Evolutionary conservation across 495 filamentous ascomycete genomes (phyloP).

Genomic region (Neurospora tetrasperma): DNA sequence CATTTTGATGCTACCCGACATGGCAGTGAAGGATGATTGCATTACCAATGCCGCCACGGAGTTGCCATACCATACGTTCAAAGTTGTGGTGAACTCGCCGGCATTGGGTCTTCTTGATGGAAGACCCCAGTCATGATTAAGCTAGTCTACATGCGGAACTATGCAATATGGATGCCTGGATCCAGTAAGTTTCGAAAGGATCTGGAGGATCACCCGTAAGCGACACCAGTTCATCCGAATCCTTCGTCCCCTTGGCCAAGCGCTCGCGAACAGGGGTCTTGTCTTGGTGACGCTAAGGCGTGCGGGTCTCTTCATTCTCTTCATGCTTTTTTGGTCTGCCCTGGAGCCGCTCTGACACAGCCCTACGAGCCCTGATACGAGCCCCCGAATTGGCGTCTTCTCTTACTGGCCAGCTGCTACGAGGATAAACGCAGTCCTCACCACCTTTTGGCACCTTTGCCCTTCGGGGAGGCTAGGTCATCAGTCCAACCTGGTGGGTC

Average conservation of each 20-base stretch:
- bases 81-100: background rate
- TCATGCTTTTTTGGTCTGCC: background rate
- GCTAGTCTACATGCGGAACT: background rate
- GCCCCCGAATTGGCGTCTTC: background rate
- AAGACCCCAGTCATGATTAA: background rate
- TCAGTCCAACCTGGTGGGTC: background rate
- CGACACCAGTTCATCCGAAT: background rate
- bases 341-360: constrained; percentile 8
- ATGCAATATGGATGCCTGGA: background rate
- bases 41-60: background rate
- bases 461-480: background rate
- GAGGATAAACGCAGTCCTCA: background rate
- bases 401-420: constrained; percentile 9
- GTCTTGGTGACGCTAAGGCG: background rate
- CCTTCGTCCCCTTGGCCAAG: background rate
- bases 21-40: background rate
- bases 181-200: background rate
- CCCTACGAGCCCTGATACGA: constrained; percentile 6
- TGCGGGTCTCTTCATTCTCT: background rate
- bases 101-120: background rate
- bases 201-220: background rate
- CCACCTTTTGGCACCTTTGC: background rate
- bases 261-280: background rate
- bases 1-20: background rate
- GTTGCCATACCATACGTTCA: background rate